Percentiles rank a stretch among this genome's conserved stretches.
These are phyloP conservation scores for Liriodendron chinense DNA, from an alignment of 164 flowering plant genomes.

Conservation along the genomic window DNA sequence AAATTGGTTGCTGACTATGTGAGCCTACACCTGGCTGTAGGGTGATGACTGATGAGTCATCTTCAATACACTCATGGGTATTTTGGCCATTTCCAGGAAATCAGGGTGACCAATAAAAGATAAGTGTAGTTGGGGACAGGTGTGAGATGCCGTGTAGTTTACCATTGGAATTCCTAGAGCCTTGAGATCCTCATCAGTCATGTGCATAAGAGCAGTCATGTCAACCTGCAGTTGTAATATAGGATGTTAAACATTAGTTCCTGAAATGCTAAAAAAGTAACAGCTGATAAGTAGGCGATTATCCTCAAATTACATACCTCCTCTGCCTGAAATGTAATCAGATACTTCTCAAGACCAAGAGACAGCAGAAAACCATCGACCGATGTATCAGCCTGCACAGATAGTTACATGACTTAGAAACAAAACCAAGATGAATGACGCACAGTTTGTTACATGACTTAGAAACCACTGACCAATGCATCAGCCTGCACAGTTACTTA, in stretches of 20 bases:
- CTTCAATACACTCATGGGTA: neutral
- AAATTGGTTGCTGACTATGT: neutral
- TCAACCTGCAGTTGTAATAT: constrained; percentile 44
- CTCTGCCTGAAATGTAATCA: constrained; percentile 82
- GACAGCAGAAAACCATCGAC: constrained; percentile 74
- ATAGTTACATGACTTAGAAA: constrained; percentile 4
- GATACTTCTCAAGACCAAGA: constrained; percentile 87
- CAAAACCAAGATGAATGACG: neutral
- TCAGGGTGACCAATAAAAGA: neutral
- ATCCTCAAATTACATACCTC: constrained; percentile 47
- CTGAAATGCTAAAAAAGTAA: neutral
- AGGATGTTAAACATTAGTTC: constrained; percentile 7
- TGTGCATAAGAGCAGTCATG: constrained; percentile 85
- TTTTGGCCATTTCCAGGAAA: neutral
- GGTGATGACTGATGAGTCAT: neutral
- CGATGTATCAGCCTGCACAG: constrained; percentile 56
- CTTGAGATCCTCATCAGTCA: constrained; percentile 90
- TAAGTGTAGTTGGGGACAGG: neutral
- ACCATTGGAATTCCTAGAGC: constrained; percentile 96
- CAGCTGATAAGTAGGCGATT: neutral
- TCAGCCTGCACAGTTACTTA: constrained; percentile 49
- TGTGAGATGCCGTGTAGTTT: constrained; percentile 7
- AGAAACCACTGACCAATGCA: constrained; percentile 57
- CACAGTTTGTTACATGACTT: too few species aligned
- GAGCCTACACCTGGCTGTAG: neutral